Evolutionary conservation across 2,329 filamentous ascomycete genomes (phyloP).

Genomic region (Fusarium bactridioides): DNA sequence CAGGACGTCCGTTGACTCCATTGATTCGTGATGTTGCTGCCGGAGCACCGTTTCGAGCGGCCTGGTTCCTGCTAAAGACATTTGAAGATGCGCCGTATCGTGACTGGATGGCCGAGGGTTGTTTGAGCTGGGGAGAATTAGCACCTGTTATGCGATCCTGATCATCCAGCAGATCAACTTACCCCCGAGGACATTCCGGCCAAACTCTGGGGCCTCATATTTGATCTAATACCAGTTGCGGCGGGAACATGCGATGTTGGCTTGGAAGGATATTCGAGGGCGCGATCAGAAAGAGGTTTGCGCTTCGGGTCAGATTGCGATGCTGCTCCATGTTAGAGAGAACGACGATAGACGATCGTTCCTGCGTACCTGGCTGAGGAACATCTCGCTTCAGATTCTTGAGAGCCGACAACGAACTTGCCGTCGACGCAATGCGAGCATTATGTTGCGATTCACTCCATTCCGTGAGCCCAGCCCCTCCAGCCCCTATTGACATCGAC

Average conservation of each 20-base stretch:
- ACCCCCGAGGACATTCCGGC: slow-evolving; percentile 43
- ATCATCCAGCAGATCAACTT: slow-evolving; percentile 18
- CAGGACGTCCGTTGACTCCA: slow-evolving; percentile 52
- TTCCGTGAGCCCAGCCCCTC: slow-evolving; percentile 57
- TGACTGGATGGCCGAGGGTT: slow-evolving; percentile 43
- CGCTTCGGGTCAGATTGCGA: slow-evolving; percentile 66
- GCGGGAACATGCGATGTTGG: slow-evolving; percentile 49
- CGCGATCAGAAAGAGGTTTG: slow-evolving; percentile 64
- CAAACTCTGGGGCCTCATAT: slow-evolving; percentile 56
- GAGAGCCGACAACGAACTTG: slow-evolving; percentile 49
- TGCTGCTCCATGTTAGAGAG: slow-evolving; percentile 49
- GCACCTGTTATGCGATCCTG: not conserved
- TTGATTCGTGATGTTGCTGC: slow-evolving; percentile 59
- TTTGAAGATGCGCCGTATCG: slow-evolving; percentile 51
- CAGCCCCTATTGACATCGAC: slow-evolving; percentile 35
- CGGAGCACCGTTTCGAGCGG: slow-evolving; percentile 59
- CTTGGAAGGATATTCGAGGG: slow-evolving; percentile 58
- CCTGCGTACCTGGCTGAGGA: slow-evolving; percentile 53
- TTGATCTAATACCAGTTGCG: slow-evolving; percentile 51
- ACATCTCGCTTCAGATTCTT: slow-evolving; percentile 62
- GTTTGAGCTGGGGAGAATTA: slow-evolving; percentile 45
- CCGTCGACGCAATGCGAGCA: slow-evolving; percentile 55
- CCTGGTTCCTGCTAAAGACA: slow-evolving; percentile 66
- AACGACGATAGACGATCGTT: not conserved
- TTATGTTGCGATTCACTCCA: slow-evolving; percentile 70